Base-by-base conservation (phyloP, 345 rosid genomes). In the Atalantia buxifolia region DNA sequence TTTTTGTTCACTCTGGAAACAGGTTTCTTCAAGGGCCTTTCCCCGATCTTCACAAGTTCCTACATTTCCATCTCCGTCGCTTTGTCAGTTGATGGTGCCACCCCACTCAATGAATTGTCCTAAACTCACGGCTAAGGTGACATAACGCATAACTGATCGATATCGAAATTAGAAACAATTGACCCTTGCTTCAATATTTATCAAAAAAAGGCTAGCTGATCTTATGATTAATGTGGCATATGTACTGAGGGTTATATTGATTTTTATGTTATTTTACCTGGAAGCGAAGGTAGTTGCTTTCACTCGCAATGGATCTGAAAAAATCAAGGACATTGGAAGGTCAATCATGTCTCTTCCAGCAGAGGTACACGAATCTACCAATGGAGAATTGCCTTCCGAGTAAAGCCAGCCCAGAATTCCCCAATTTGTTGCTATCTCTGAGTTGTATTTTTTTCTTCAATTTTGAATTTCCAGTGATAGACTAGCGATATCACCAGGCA, bases 311-410 rank as follows among this genome's bases (percentile, higher is more conserved):
- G 24, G 82, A 78, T 61, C 63, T 77, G 61, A 85, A 85, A 27
- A 85, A n/a, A 82, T 73, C 6, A 67, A 55, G 18, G 80, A 77
- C 22, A 80, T 72, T 48, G 80, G 84, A 66, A 77, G 45, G 63
- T 85, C 82, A 59, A 80, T 82, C 82, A 82, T 82, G 56, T 82
- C 85, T 4, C 33, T 76, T 31, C 78, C 82, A 12, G 84, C 83
- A 57, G 81, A 78, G 59, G 69, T 78, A 67, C 80, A 85, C 7
- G 24, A 64, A 71, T 78, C 85, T 2, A 82, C 48, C 33, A 82
- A 50, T 0, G 85, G 85, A 76, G 72, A 71, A 12, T 69, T 74
- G 4, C 82, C 76, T 0, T 61, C 25, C 30, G 36, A 25, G 72
- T 42, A 36, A 53, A 85, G 57, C 87, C 87, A 80, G 28, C 82